Base-by-base conservation (phyloP, 371 early-diverging fungal genomes). In the Circinella umbellata region DNA sequence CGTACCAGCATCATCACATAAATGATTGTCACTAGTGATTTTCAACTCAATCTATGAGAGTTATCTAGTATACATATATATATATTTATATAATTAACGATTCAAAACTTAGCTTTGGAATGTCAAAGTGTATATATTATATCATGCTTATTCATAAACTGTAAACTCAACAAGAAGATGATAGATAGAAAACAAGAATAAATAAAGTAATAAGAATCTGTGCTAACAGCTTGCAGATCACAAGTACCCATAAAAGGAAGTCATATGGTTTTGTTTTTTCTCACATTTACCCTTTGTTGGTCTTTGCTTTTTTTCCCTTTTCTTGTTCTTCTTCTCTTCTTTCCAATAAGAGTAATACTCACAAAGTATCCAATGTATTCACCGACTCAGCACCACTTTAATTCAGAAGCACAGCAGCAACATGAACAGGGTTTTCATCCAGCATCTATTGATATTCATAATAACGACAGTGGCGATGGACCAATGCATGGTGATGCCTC, bases 331-430 rank as follows among this genome's bases (percentile, higher is more conserved):
- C 42, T 11, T 42, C 42, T 15, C 57, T 46, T 55, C 54, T 64
- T 36, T 62, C 54, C 61, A 27, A 27, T 27, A 27, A 27, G 27
- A 27, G 27, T 27, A 27, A 27, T 27, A 27, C 27, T 27, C 27
- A 27, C 27, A 27, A 27, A 27, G 27, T 27, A 27, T 27, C 27
- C 27, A 27, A 75, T 80, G 80, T 80, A 80, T 61, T 80, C 80
- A 51, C 80, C 78, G 18, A 69, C 73, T 38, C 77, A 80, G 60
- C 80, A 77, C 64, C 73, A 75, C 7, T 80, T 77, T 49, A 70
- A 64, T 15, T 48, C 75, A 14, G 77, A 77, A 20, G 53, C 53
- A 14, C 55, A 36, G 7, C 55, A 36, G 15, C 14, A 66, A 39
- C 2, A 60, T 68, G 75, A 78, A 20, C 69, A 73, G 27, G 27